Evolutionary conservation across 106 monocot genomes (phyloP).

Genomic region (Dioscorea zingiberensis): DNA sequence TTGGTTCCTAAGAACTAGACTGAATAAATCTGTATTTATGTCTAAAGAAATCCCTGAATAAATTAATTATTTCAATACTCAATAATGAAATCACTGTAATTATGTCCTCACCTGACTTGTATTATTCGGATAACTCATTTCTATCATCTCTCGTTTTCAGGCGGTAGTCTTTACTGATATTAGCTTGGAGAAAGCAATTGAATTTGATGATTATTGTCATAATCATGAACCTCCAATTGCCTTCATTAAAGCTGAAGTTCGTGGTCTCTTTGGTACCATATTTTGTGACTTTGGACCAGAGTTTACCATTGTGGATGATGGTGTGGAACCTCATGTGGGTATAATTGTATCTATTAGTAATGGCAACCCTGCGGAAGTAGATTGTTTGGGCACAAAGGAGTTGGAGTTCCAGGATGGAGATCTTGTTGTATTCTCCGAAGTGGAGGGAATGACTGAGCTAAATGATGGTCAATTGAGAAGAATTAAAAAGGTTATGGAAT

Average conservation of each 20-base stretch:
- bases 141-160: constrained; percentile 19
- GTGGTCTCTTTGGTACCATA: constrained; percentile 66
- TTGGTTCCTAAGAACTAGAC: too few relatives aligned
- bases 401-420: constrained; percentile 77
- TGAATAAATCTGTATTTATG: too few relatives aligned
- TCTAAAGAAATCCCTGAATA: too few relatives aligned
- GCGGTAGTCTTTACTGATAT: constrained; percentile 82
- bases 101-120: not conserved
- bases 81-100: too few relatives aligned
- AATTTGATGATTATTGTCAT: constrained; percentile 67
- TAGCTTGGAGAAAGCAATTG: constrained; percentile 59
- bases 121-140: not conserved
- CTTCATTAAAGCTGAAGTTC: constrained; percentile 62
- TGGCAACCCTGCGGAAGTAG: constrained; percentile 59
- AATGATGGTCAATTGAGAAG: constrained; percentile 78
- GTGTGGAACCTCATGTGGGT: constrained; percentile 74
- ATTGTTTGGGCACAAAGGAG: constrained; percentile 77
- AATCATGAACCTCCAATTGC: constrained; percentile 69
- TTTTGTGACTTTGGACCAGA: constrained; percentile 85
- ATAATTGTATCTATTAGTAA: constrained; percentile 79
- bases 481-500: constrained; percentile 43
- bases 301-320: constrained; percentile 70
- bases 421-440: constrained; percentile 71
- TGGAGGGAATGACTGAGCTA: constrained; percentile 68
- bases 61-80: too few relatives aligned